Base-by-base conservation (phyloP, 805 yeast genomes). In the Blastobotrys chiropterorum region DNA sequence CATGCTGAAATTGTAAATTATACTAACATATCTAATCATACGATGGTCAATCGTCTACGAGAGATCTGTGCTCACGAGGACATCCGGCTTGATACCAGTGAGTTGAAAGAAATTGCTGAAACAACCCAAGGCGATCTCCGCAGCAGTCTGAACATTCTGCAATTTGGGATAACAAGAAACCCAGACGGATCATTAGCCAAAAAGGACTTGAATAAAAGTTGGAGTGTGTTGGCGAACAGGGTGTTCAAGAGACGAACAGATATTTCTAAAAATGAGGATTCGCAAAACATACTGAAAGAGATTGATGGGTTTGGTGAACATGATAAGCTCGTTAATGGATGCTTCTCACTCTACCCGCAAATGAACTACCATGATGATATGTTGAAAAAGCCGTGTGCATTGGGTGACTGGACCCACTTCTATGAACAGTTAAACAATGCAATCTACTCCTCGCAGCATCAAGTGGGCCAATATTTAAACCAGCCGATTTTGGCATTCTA, bases 51-150 rank as follows among this genome's bases (percentile, higher is more conserved):
- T 58, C 76, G 80, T 42, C 67, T 79, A 49, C 77, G 65, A 56
- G 76, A 72, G 47, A 78, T 80, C 56, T 83, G 85, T 60, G 64
- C 72, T 13, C 59, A 60, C 3, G 97, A 92, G 63, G 67, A 72
- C 1, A 42, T 86, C 4, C 60, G 61, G 0, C 58, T 82, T 3
- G 73, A 76, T 38, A 74, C 76, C 34, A 76, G 76, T 39, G 71
- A 76, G 19, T 59, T 94, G 15, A 77, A 81, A 14, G 86, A 85
- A 43, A 70, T 92, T 7, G 82, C 87, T 3, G 83, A 79, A 47
- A 65, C 81, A 1, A 79, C 90, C 38, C 89, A 86, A 56, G 87
- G 87, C 41, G 99, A 92, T 68, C 74, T 94, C 16, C 72, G 99
- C 58, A 86, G 89, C 22, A 85, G 96, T 66, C 73, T 92, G 40